Conservation (phyloP, 2,329 filamentous ascomycete species). For the Colletotrichum sp. region DNA sequence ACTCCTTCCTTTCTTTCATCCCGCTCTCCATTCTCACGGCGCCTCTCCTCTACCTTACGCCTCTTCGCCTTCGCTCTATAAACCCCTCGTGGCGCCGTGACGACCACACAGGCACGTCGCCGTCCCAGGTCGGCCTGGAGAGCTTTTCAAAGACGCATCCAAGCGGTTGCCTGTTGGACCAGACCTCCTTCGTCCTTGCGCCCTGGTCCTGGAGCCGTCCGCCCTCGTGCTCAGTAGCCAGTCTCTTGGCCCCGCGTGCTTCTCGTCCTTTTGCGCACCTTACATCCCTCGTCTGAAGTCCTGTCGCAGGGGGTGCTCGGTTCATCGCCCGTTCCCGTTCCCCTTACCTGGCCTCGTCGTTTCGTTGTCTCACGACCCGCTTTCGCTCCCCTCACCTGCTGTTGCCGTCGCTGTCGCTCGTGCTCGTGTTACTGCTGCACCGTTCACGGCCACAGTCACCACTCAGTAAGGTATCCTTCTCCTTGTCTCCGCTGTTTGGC, state of each 20-base stretch:
- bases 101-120: conserved; percentile 29
- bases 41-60: neutral
- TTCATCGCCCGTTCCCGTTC: conserved; percentile 13
- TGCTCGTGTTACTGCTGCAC: neutral
- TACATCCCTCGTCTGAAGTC: conserved; percentile 15
- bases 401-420: neutral
- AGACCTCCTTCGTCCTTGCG: neutral
- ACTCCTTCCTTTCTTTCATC: neutral
- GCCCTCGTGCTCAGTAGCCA: neutral
- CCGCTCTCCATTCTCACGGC: conserved; percentile 13
- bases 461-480: neutral
- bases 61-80: conserved; percentile 11
- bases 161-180: neutral
- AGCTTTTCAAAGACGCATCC: neutral
- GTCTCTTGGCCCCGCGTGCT: neutral
- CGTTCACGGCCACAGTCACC: neutral
- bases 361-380: conserved; percentile 14
- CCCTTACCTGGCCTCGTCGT: neutral
- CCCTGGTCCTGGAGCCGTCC: conserved; percentile 4
- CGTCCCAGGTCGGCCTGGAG: neutral
- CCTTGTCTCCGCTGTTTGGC: neutral
- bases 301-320: conserved; percentile 14
- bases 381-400: neutral
- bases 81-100: conserved; percentile 15
- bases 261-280: neutral